A percentile compares a stretch with the other conserved stretches of the same genome.
These are phyloP conservation scores for Schizosaccharomyces lindneri DNA, from an alignment of 805 yeast species.

Conservation along the genomic window DNA sequence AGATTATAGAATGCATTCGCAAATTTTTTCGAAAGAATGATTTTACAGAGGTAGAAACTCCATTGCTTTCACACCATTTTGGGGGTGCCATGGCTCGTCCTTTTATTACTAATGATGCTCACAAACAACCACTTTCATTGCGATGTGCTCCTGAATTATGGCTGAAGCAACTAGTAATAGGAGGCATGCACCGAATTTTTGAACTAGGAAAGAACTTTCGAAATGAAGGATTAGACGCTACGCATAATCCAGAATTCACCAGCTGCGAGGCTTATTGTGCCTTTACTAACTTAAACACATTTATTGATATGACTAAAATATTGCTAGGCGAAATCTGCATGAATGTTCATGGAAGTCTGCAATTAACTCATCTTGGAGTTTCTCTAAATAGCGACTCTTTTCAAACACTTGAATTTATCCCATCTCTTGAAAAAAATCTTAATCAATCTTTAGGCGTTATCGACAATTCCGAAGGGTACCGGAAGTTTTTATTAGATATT, in stretches of 20 bases:
- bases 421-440: slow-evolving; percentile 30
- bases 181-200: slow-evolving; percentile 68
- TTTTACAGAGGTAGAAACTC: slow-evolving; percentile 74
- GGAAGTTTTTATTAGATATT: slow-evolving; percentile 19
- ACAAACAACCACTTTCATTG: slow-evolving; percentile 21
- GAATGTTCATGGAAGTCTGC: slow-evolving; percentile 4
- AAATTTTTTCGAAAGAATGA: slow-evolving; percentile 26
- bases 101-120: slow-evolving; percentile 26
- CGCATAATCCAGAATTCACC: slow-evolving; percentile 88
- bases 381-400: slow-evolving; percentile 11
- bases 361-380: neutral
- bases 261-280: slow-evolving; percentile 72
- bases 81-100: slow-evolving; percentile 92
- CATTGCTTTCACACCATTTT: slow-evolving; percentile 39
- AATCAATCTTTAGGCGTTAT: slow-evolving; percentile 27
- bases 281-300: slow-evolving; percentile 36
- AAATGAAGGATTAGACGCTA: slow-evolving; percentile 78
- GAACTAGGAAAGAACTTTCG: slow-evolving; percentile 72
- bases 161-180: slow-evolving; percentile 59
- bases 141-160: slow-evolving; percentile 91
- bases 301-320: slow-evolving; percentile 39
- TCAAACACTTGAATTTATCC: slow-evolving; percentile 35
- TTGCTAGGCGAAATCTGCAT: slow-evolving; percentile 13
- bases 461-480: slow-evolving; percentile 10
- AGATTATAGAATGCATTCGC: slow-evolving; percentile 32